Percentiles rank a stretch among this genome's conserved stretches.
Conservation (phyloP, 2,329 filamentous ascomycete genomes). For the Botrytis cinerea region DNA sequence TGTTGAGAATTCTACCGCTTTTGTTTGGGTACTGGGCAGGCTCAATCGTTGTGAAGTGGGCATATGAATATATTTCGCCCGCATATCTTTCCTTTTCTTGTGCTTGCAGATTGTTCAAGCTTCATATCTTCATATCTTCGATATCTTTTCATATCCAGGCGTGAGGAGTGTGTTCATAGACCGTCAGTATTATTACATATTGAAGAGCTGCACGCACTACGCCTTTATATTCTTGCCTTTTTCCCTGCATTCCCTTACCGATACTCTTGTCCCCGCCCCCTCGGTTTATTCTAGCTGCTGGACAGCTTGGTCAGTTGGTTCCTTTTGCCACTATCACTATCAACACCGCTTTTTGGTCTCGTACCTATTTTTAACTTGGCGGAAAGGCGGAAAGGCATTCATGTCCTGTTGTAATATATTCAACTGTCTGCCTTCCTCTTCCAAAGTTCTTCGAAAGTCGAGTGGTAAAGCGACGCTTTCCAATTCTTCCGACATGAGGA, state of each 20-base stretch:
- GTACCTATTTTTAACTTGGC: conserved; percentile 14
- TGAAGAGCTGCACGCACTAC: conserved; percentile 8
- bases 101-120: conserved; percentile 21
- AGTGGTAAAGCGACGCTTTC: conserved; percentile 13
- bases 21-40: conserved; percentile 1
- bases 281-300: conserved; percentile 17
- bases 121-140: conserved; percentile 10
- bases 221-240: conserved; percentile 14
- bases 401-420: conserved; percentile 22
- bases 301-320: conserved; percentile 12
- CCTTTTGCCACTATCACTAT: conserved; percentile 13
- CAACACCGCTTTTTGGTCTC: conserved; percentile 20
- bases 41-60: conserved; percentile 5
- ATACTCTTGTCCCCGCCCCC: conserved; percentile 9
- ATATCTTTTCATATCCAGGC: not conserved
- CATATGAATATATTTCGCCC: conserved; percentile 16
- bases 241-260: conserved; percentile 10
- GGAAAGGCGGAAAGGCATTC: conserved; percentile 16
- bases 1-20: not conserved
- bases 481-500: conserved; percentile 7
- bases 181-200: not conserved
- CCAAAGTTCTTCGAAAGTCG: conserved; percentile 1
- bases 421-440: conserved; percentile 15
- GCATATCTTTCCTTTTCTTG: conserved; percentile 11
- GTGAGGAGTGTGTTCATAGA: not conserved